Conservation (phyloP, 768 basidiomycete species). For the Leccinum boreale region DNA sequence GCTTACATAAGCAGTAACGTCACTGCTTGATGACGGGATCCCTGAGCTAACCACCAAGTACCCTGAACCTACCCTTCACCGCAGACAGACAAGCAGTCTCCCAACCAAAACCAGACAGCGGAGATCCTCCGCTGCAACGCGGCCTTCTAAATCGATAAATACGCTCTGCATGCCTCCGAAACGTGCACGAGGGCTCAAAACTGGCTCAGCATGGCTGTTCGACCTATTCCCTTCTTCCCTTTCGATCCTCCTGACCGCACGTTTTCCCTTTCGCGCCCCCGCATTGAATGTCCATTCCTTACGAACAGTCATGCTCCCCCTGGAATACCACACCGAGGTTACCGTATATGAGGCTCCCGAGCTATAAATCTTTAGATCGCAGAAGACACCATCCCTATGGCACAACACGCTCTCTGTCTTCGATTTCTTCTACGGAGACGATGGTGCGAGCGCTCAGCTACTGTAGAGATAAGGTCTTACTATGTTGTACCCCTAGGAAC, state of each 20-base stretch:
- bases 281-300: conserved; percentile 21
- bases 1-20: background rate
- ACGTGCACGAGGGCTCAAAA: conserved; percentile 23
- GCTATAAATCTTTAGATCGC: conserved; percentile 14
- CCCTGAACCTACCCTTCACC: conserved; percentile 11
- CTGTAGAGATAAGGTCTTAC: conserved; percentile 3
- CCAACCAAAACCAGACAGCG: conserved; percentile 23
- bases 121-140: conserved; percentile 24
- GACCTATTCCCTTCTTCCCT: background rate
- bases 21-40: conserved; percentile 1
- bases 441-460: conserved; percentile 7
- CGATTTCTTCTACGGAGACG: background rate
- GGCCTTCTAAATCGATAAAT: conserved; percentile 21
- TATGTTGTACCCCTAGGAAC: conserved; percentile 9
- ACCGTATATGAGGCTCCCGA: conserved; percentile 23
- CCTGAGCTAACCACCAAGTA: conserved; percentile 5
- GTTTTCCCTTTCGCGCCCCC: background rate
- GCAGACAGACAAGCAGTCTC: conserved; percentile 10
- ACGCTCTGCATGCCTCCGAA: conserved; percentile 24
- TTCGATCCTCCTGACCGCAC: background rate
- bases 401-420: background rate
- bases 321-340: conserved; percentile 2
- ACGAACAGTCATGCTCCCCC: conserved; percentile 10
- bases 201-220: conserved; percentile 7
- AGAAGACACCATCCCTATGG: conserved; percentile 24